Conservation (phyloP, 768 basidiomycete species). For the Suillus alpinus region DNA sequence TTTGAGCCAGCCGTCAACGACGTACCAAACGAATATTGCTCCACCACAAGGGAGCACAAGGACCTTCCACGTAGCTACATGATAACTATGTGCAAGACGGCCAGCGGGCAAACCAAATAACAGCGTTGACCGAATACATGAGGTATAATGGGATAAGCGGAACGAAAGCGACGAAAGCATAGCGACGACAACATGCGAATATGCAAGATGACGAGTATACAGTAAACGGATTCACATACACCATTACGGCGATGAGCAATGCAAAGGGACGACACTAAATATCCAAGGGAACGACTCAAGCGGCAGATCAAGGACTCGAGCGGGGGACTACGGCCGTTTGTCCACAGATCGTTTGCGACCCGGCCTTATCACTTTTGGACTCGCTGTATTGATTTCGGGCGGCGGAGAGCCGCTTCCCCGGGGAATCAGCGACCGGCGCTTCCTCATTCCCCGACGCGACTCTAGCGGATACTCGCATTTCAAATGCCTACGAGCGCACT, state of each 20-base stretch:
- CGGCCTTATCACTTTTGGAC: slow-evolving; percentile 25
- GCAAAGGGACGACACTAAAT: background rate
- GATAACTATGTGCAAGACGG: slow-evolving; percentile 27
- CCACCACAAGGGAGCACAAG: background rate
- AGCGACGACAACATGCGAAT: slow-evolving; percentile 22
- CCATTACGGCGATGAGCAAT: background rate
- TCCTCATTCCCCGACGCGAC: slow-evolving; percentile 67
- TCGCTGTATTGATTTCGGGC: slow-evolving; percentile 24
- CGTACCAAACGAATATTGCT: background rate
- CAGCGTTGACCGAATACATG: slow-evolving; percentile 25
- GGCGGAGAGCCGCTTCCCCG: slow-evolving; percentile 22
- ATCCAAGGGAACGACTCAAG: background rate
- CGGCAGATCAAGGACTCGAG: background rate
- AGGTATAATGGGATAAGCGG: slow-evolving; percentile 25
- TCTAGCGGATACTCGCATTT: slow-evolving; percentile 70
- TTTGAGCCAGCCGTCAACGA: background rate
- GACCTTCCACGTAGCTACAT: background rate
- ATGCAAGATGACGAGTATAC: slow-evolving; percentile 10
- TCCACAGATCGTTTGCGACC: slow-evolving; percentile 28
- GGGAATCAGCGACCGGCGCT: slow-evolving; percentile 35
- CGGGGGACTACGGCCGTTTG: slow-evolving; percentile 18
- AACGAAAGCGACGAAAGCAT: slow-evolving; percentile 8
- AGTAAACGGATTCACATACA: slow-evolving; percentile 2
- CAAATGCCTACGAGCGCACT: slow-evolving; percentile 68
- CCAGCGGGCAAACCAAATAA: slow-evolving; percentile 18